Evolutionary conservation across 108 stramenopile genomes (phyloP), one percentile per base, ranked within the genome.

Genomic region (Hondaea fermentalgiana): DNA sequence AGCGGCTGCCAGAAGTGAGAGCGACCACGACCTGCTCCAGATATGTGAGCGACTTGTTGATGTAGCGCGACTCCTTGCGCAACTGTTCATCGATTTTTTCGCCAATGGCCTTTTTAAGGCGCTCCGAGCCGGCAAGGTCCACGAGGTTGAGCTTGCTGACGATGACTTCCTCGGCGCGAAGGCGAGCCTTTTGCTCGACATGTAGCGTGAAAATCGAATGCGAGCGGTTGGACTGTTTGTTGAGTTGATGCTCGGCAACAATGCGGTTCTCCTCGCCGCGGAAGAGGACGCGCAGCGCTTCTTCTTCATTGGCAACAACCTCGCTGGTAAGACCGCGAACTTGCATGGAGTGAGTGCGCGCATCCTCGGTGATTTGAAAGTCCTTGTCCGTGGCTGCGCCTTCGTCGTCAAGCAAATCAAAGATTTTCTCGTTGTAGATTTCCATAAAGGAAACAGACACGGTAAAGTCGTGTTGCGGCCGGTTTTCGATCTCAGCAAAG

Each of bases 11-110:
- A 44, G 91, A 60, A 57, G 91, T 72, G 42, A 95, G 92, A n/a
- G 94, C 95, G 17, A 95, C 94, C 57, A 95, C 94, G 71, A 93
- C 94, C 89, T 95, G 95, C 91, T 95, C 95, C 59, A 95, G 91
- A 89, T 93, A 94, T 60, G 93, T 93, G 42, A 95, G 91, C 19
- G 90, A 91, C 93, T 92, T 93, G 87, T 95, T 95, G 92, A 95
- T 95, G 87, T 90, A 90, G 92, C 93, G 94, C 83, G 92, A 92
- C 89, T 95, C 95, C 90, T 93, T 94, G 53, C 64, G 76, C 29
- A 89, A 17, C 49, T 59, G 71, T 42, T 51, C 90, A 64, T 92
- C 92, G 44, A 92, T 90, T 16, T 72, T 88, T 49, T 59, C 89
- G 43, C 88, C 91, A 25, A 57, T 57, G 12, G 87, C 83, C 92